These are phyloP conservation scores for Gossypium laxum DNA, from an alignment of 441 rosid genomes.

Conservation along the genomic window DNA sequence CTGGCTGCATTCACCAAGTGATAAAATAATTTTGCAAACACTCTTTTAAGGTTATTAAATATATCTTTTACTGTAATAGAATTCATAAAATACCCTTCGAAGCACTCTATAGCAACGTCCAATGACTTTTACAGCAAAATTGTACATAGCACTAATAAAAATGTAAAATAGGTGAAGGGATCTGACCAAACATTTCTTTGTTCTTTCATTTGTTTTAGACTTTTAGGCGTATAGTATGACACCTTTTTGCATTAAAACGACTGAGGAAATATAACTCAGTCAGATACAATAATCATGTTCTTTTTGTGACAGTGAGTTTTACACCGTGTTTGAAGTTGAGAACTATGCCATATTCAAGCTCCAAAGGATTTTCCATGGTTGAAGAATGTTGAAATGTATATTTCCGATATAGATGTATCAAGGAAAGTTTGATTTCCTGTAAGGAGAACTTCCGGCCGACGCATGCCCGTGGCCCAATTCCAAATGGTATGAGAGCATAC, in stretches of 20 bases:
- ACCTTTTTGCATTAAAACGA: too few species aligned
- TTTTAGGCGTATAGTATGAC: too few species aligned
- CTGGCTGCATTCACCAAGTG: background rate
- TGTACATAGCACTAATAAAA: background rate
- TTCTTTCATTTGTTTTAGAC: too few species aligned
- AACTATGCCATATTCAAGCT: conserved; percentile 66
- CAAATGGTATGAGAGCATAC: conserved; percentile 73
- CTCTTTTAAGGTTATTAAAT: background rate
- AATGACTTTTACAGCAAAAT: background rate
- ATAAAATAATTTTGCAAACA: background rate
- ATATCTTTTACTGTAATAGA: background rate
- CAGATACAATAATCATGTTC: conserved; percentile 25
- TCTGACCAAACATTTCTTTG: too few species aligned
- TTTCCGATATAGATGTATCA: conserved; percentile 56
- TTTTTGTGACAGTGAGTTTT: conserved; percentile 48
- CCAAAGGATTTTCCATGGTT: conserved; percentile 67
- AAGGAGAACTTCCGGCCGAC: conserved; percentile 73
- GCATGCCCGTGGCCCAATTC: conserved; percentile 91
- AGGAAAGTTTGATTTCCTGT: conserved; percentile 62
- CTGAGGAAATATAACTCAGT: background rate
- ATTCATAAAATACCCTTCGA: background rate
- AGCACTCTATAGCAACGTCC: background rate
- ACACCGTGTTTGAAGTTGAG: conserved; percentile 79
- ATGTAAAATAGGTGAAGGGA: background rate
- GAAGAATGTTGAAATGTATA: conserved; percentile 62